Base-by-base conservation (phyloP, 2,329 filamentous ascomycete genomes). In the Alternaria sp. region DNA sequence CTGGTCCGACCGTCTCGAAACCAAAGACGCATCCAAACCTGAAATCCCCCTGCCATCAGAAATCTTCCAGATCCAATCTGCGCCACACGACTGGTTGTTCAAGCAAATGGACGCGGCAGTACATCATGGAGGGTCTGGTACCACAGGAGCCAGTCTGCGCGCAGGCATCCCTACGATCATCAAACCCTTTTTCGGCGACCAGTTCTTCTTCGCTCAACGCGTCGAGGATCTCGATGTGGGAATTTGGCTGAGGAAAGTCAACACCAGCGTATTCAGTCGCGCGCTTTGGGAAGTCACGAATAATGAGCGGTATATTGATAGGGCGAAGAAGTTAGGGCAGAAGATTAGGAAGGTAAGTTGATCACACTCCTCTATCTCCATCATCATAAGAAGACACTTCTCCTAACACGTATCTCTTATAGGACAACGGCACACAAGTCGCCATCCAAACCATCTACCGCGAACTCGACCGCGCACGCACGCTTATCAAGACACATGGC, bases 41-140 rank as follows among this genome's bases (percentile, higher is more conserved):
- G 89, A 92, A 71, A 87, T 94, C 60, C 88, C 86, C 3, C 82
- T 96, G 0, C 92, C 96, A 2, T 82, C 89, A 0, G 92, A 95
- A 72, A 96, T 99, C 49, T 88, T 92, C 75, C 89, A 92, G 77
- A 98, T 99, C 78, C 92, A 94, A 75, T 90, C 92, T 9, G 94
- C 93, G 3, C 96, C 96, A 0, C 96, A 99, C 74, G 96, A 98
- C 82, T 99, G 96, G 96, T 85, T 99, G 2, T 99, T 99, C 81
- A 86, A 85, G 43, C 94, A 97, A 76, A 93, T 99, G 60, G 96
- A 99, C 75, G 96, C 95, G 5, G 95, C 92, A 4, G 93, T 92
- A 8, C 96, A 99, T 77, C 96, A 99, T 75, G 96, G 96, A 51
- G 96, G 96, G 6, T 93, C 94, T 5, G 96, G 96, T 2, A 99